Evolutionary conservation across 352 stramenopile genomes (phyloP).

Genomic region (Pythium oligandrum): DNA sequence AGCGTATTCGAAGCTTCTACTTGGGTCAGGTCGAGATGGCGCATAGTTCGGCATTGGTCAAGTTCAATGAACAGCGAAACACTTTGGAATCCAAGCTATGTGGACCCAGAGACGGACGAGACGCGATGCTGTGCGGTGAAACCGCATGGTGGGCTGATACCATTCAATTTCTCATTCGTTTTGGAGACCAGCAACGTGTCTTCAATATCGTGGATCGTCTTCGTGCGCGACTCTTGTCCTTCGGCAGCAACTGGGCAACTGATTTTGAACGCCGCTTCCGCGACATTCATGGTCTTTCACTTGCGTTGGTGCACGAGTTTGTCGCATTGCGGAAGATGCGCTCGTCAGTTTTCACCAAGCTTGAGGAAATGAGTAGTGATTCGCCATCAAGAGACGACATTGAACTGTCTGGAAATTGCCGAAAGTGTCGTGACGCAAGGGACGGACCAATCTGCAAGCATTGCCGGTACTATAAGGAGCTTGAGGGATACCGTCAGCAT

Average conservation of each 20-base stretch:
- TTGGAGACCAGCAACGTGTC: slow-evolving; percentile 2
- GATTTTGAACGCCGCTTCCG: slow-evolving; percentile 44
- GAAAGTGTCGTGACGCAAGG: slow-evolving; percentile 48
- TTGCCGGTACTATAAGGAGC: slow-evolving; percentile 61
- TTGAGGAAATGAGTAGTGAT: slow-evolving; percentile 33
- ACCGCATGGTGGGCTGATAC: slow-evolving; percentile 41
- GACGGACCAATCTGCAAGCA: slow-evolving; percentile 57
- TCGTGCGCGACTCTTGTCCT: slow-evolving; percentile 33
- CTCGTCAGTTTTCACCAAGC: slow-evolving; percentile 21
- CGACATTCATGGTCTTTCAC: slow-evolving; percentile 33
- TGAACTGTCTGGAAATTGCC: slow-evolving; percentile 61
- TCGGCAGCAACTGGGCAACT: slow-evolving; percentile 40
- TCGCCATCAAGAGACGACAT: slow-evolving; percentile 40
- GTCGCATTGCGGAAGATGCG: slow-evolving; percentile 33
- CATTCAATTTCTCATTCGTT: slow-evolving; percentile 18
- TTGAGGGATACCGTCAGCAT: slow-evolving; percentile 51
- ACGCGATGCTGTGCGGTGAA: slow-evolving; percentile 28
- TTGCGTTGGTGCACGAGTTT: slow-evolving; percentile 51
- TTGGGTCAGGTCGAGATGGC: slow-evolving; percentile 7
- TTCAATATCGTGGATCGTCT: slow-evolving; percentile 29
- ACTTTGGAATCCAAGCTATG: slow-evolving; percentile 10
- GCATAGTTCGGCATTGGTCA: slow-evolving; percentile 5
- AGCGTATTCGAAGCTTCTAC: slow-evolving; percentile 15
- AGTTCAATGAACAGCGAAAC: slow-evolving; percentile 3
- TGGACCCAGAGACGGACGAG: background rate